Evolutionary conservation across 768 basidiomycete genomes (phyloP).

Genomic region (Rickenella mellea): DNA sequence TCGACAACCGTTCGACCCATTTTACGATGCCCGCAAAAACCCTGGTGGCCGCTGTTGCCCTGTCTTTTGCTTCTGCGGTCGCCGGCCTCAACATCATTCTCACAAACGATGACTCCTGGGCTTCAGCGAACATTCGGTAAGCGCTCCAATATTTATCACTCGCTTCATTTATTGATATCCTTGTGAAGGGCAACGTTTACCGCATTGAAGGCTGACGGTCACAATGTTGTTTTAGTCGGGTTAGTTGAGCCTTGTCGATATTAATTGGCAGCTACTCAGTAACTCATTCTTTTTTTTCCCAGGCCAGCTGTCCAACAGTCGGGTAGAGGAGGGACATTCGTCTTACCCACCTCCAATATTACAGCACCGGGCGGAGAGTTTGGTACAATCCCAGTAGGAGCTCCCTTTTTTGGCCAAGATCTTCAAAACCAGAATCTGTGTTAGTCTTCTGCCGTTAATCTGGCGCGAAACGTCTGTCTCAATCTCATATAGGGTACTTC

Average conservation of each 20-base stretch:
- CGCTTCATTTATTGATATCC: neutral
- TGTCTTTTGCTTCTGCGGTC: neutral
- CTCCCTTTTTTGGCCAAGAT: slow-evolving; percentile 21
- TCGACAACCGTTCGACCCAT: no score
- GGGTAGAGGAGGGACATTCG: slow-evolving; percentile 21
- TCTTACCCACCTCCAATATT: slow-evolving; percentile 20
- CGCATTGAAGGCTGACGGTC: slow-evolving; percentile 17
- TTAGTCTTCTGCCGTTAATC: slow-evolving; percentile 7
- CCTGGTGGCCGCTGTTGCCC: slow-evolving; percentile 7
- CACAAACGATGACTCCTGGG: slow-evolving; percentile 24
- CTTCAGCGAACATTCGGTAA: slow-evolving; percentile 23
- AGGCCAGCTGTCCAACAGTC: slow-evolving; percentile 23
- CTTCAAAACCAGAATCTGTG: slow-evolving; percentile 15
- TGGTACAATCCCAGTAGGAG: slow-evolving; percentile 18
- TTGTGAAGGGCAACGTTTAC: slow-evolving; percentile 16
- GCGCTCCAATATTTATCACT: neutral
- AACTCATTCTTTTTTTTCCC: neutral
- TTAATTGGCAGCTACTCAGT: neutral
- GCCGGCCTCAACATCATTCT: slow-evolving; percentile 20
- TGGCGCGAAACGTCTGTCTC: no score
- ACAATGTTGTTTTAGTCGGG: slow-evolving; percentile 21
- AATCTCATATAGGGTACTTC: slow-evolving; percentile 21
- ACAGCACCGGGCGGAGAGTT: slow-evolving; percentile 22
- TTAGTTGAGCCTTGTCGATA: no score
- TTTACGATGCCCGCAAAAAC: slow-evolving; percentile 9